Conservation (phyloP, 2,329 filamentous ascomycete species). For the Nigrospora sphaerica region DNA sequence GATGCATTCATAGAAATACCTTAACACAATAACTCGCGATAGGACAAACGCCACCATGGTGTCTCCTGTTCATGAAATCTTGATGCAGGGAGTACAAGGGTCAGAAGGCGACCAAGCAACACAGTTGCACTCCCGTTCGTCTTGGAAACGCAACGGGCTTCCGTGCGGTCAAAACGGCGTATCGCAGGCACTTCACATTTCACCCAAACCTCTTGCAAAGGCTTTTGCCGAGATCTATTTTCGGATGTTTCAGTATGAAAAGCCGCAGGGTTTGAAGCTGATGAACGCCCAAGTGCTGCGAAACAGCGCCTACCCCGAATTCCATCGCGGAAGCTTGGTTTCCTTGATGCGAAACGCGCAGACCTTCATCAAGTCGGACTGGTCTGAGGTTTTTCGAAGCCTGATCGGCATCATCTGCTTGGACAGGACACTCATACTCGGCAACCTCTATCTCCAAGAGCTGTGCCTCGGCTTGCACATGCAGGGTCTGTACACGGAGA, state of each 20-base stretch:
- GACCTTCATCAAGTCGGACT: conserved; percentile 25
- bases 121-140: conserved; percentile 14
- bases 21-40: too few species aligned
- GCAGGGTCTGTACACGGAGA: conserved; percentile 23
- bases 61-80: conserved; percentile 31
- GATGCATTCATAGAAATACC: too few species aligned
- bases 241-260: conserved; percentile 36
- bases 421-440: conserved; percentile 21
- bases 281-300: conserved; percentile 3
- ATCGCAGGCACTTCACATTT: conserved; percentile 20
- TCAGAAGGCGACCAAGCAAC: conserved; percentile 1
- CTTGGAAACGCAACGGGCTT: conserved; percentile 19
- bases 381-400: conserved; percentile 18
- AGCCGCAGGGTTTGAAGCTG: conserved; percentile 12
- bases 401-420: conserved; percentile 21
- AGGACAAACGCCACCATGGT: conserved; percentile 34
- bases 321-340: conserved; percentile 31
- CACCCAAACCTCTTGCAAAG: conserved; percentile 27
- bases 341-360: conserved; percentile 30
- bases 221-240: conserved; percentile 34
- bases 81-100: conserved; percentile 15
- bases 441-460: conserved; percentile 26
- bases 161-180: conserved; percentile 7
- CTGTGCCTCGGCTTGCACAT: conserved; percentile 27
- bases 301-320: conserved; percentile 16